A percentile compares a stretch with the other conserved stretches of the same genome.
These are phyloP conservation scores for Endoconidiophora polonica DNA, from an alignment of 2,329 filamentous ascomycete species.

Conservation along the genomic window DNA sequence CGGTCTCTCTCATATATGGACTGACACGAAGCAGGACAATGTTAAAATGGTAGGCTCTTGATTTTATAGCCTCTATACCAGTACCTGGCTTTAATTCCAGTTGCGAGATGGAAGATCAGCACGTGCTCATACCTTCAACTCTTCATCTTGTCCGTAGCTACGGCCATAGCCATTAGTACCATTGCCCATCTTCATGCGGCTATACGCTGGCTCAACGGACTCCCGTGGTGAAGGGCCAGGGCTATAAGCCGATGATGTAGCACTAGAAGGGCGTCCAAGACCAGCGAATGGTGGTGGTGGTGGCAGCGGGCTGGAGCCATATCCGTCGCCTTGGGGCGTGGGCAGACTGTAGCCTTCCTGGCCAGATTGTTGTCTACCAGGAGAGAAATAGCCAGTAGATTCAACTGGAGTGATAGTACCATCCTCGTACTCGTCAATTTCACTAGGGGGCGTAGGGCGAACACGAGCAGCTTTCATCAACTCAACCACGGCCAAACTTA, in stretches of 20 bases:
- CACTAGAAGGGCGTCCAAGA: slow-evolving; percentile 41
- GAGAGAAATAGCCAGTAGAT: slow-evolving; percentile 52
- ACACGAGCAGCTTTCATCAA: slow-evolving; percentile 74
- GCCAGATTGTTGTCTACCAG: slow-evolving; percentile 22
- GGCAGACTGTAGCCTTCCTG: slow-evolving; percentile 8
- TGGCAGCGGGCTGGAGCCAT: slow-evolving; percentile 20
- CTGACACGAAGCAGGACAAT: not conserved
- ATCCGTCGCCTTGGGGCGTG: slow-evolving; percentile 4
- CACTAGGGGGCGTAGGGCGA: slow-evolving; percentile 52
- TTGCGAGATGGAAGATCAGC: too few relatives aligned
- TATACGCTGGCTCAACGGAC: slow-evolving; percentile 26
- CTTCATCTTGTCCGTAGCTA: slow-evolving; percentile 10
- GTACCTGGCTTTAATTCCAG: too few relatives aligned
- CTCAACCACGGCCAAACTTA: slow-evolving; percentile 73
- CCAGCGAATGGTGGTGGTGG: slow-evolving; percentile 42
- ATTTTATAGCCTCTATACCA: too few relatives aligned
- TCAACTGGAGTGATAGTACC: slow-evolving; percentile 48
- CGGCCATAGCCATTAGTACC: slow-evolving; percentile 8
- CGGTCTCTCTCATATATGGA: slow-evolving; percentile 14
- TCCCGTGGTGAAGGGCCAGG: slow-evolving; percentile 52
- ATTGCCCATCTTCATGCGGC: slow-evolving; percentile 7
- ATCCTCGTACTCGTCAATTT: slow-evolving; percentile 65
- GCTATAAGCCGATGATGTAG: slow-evolving; percentile 59
- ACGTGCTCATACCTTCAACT: slow-evolving; percentile 12
- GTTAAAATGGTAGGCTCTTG: not conserved